These are phyloP conservation scores for Colletotrichum graminicola DNA, from an alignment of 2,329 filamentous ascomycete genomes.

Conservation along the genomic window DNA sequence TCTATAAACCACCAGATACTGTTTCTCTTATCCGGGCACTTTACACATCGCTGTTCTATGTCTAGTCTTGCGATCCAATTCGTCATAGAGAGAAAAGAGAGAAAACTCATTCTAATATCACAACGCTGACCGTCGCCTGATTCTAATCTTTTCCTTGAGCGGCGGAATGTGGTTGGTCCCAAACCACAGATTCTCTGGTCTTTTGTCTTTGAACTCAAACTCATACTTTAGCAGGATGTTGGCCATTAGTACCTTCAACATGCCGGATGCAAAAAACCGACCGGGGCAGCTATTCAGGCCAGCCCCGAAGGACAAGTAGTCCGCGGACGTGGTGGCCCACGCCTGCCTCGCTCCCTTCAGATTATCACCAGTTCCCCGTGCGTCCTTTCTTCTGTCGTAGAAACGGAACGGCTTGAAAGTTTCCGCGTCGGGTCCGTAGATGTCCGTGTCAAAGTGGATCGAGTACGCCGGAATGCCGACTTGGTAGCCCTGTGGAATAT, in stretches of 20 bases:
- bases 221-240: constrained; percentile 9
- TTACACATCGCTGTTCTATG: too few species aligned
- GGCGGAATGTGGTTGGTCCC: constrained; percentile 21
- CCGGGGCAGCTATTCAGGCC: constrained; percentile 15
- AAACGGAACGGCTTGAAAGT: constrained; percentile 49
- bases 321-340: constrained; percentile 50
- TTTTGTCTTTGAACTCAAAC: constrained; percentile 19
- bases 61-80: too few species aligned
- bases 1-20: too few species aligned
- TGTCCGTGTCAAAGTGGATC: constrained; percentile 46
- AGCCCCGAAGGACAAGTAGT: constrained; percentile 53
- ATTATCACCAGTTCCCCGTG: constrained; percentile 43
- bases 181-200: constrained; percentile 23
- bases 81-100: neutral
- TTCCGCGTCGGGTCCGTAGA: constrained; percentile 44
- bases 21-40: too few species aligned
- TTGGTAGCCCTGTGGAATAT: constrained; percentile 47
- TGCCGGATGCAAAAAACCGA: constrained; percentile 13
- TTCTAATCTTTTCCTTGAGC: constrained; percentile 19
- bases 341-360: constrained; percentile 47
- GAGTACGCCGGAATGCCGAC: constrained; percentile 49
- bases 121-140: neutral
- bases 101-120: too few species aligned
- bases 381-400: constrained; percentile 43
- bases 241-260: constrained; percentile 21